Evolutionary conservation across 2,329 filamentous ascomycete species (phyloP).

Genomic region (Onygenales sp.): DNA sequence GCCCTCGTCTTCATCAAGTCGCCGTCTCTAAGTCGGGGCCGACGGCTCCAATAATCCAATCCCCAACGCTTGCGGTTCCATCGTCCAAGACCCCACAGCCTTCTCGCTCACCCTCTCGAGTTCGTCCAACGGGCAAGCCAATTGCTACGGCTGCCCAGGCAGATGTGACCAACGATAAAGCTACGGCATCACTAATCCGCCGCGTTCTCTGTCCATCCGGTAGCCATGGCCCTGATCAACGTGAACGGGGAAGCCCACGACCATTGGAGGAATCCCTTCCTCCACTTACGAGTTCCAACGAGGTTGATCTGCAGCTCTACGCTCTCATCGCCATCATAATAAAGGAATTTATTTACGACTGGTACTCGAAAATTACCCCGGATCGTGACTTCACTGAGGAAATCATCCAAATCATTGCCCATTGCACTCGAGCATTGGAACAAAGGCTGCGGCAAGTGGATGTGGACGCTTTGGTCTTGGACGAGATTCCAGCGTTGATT

Average conservation of each 20-base stretch:
- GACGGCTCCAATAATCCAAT: constrained; percentile 23
- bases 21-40: constrained; percentile 28
- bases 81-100: constrained; percentile 22
- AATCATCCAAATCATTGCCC: constrained; percentile 81
- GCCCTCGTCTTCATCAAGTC: constrained; percentile 31
- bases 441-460: constrained; percentile 76
- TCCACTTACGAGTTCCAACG: constrained; percentile 86
- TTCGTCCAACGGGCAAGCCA: constrained; percentile 14
- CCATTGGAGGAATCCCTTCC: constrained; percentile 77
- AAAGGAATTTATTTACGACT: constrained; percentile 80
- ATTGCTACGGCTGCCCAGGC: constrained; percentile 22
- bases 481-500: constrained; percentile 77
- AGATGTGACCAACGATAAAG: constrained; percentile 59
- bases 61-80: constrained; percentile 18
- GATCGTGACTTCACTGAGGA: constrained; percentile 84
- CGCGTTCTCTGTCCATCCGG: constrained; percentile 63
- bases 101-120: constrained; percentile 23
- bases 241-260: constrained; percentile 48
- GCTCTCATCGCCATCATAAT: constrained; percentile 83
- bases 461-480: constrained; percentile 69
- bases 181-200: constrained; percentile 72
- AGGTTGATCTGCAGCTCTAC: constrained; percentile 87
- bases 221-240: constrained; percentile 40
- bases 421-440: constrained; percentile 80
- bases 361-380: constrained; percentile 87